Evolutionary conservation across 1,139 yeast species (phyloP).

Genomic region (Nakaseomyces kungkrabaensis): DNA sequence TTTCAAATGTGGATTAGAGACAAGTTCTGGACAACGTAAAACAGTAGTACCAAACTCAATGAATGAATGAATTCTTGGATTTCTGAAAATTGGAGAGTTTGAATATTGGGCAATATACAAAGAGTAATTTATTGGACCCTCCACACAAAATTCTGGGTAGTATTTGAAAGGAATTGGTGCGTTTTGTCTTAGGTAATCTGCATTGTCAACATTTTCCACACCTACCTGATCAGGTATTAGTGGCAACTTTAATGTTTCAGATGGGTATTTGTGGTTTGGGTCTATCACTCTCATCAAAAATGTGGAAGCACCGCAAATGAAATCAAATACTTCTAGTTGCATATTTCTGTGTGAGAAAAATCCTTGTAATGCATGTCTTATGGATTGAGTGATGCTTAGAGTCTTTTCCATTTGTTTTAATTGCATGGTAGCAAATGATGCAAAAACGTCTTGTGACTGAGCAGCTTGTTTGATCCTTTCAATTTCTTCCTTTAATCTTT

Average conservation of each 20-base stretch:
- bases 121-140: constrained; percentile 71
- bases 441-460: constrained; percentile 23
- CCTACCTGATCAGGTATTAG: constrained; percentile 43
- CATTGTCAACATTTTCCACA: constrained; percentile 57
- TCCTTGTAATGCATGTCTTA: constrained; percentile 47
- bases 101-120: constrained; percentile 52
- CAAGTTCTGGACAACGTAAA: constrained; percentile 72
- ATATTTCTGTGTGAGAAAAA: constrained; percentile 45
- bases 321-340: constrained; percentile 64
- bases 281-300: constrained; percentile 66
- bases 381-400: constrained; percentile 35
- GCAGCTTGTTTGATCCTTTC: constrained; percentile 35
- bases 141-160: constrained; percentile 79
- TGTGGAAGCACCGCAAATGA: constrained; percentile 63
- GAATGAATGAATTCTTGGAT: constrained; percentile 45
- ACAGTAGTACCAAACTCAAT: constrained; percentile 66
- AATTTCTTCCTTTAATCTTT: constrained; percentile 39
- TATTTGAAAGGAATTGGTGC: constrained; percentile 74
- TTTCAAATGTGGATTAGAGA: constrained; percentile 90
- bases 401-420: constrained; percentile 39
- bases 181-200: constrained; percentile 51
- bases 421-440: constrained; percentile 32
- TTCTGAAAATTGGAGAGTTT: constrained; percentile 50
- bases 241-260: constrained; percentile 48
- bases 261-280: constrained; percentile 58